Evolutionary conservation across 371 early-diverging fungal genomes (phyloP).

Genomic region (Lichtheimia ornata): DNA sequence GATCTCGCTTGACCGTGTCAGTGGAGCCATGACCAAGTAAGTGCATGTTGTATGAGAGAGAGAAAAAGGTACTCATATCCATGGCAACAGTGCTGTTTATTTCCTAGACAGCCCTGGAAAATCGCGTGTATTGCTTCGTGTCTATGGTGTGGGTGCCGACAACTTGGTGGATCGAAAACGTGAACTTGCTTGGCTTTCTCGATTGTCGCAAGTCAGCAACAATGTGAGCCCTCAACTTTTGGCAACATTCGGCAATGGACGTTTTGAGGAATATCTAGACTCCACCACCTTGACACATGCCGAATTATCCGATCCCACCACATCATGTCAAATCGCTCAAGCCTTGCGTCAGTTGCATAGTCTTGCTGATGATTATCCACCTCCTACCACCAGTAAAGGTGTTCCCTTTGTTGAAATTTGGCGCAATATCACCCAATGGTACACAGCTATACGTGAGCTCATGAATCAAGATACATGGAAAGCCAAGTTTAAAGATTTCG

Average conservation of each 20-base stretch:
- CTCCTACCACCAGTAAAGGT: slow-evolving; percentile 11
- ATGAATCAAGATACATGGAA: slow-evolving; percentile 24
- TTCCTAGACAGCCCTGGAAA: slow-evolving; percentile 54
- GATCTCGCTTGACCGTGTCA: slow-evolving; percentile 15
- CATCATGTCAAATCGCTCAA: slow-evolving; percentile 72
- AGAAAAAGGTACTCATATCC: not conserved
- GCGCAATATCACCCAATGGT: slow-evolving; percentile 39
- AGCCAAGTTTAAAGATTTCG: slow-evolving; percentile 27
- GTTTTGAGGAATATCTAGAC: slow-evolving; percentile 85
- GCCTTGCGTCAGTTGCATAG: slow-evolving; percentile 77
- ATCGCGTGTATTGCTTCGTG: slow-evolving; percentile 66
- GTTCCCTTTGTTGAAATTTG: slow-evolving; percentile 57
- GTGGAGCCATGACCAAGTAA: slow-evolving; percentile 29
- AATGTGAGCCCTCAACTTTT: slow-evolving; percentile 80
- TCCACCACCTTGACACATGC: slow-evolving; percentile 70
- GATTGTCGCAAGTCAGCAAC: slow-evolving; percentile 58
- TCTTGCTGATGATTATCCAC: slow-evolving; percentile 66
- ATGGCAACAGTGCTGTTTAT: slow-evolving; percentile 58
- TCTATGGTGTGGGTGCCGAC: slow-evolving; percentile 84
- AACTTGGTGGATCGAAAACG: slow-evolving; percentile 75
- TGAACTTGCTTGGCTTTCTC: slow-evolving; percentile 79
- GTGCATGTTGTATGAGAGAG: not conserved
- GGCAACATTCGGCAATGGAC: slow-evolving; percentile 83
- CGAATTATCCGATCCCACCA: slow-evolving; percentile 69
- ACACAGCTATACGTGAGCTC: slow-evolving; percentile 10